Percentiles rank a stretch among this genome's conserved stretches.
phyloP scores from a whole-genome alignment of 192 early-diverging fungal genomes.

The Gaertneriomyces sp. region DNA sequence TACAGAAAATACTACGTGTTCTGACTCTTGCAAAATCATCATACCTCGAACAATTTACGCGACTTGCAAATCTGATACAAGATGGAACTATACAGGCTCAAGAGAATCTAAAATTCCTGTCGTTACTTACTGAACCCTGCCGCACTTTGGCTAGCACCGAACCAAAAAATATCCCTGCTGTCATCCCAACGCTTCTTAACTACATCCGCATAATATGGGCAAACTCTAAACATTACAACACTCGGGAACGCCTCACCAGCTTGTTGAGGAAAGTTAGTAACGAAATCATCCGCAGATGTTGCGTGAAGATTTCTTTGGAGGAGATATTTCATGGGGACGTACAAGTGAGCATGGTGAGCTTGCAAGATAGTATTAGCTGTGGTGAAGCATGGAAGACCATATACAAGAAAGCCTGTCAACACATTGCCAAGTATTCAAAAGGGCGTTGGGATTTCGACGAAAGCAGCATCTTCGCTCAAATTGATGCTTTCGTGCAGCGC shows the following conservation, averaged over 20 bases:
- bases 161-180: constrained; percentile 46
- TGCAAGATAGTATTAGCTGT: constrained; percentile 61
- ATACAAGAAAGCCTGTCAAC: constrained; percentile 47
- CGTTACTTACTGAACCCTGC: constrained; percentile 51
- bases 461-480: constrained; percentile 65
- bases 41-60: constrained; percentile 59
- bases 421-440: constrained; percentile 45
- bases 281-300: constrained; percentile 61
- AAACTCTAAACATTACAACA: constrained; percentile 61
- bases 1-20: constrained; percentile 49
- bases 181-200: constrained; percentile 53
- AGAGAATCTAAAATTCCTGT: constrained; percentile 66
- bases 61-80: constrained; percentile 59
- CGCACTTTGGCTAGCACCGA: constrained; percentile 46
- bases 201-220: constrained; percentile 62
- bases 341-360: constrained; percentile 45
- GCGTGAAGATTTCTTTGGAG: constrained; percentile 56
- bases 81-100: constrained; percentile 60
- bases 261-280: constrained; percentile 60
- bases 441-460: constrained; percentile 64
- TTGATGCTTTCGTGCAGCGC: constrained; percentile 64
- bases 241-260: constrained; percentile 57
- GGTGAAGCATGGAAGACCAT: constrained; percentile 60
- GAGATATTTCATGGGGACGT: constrained; percentile 68
- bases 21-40: constrained; percentile 56